These are phyloP conservation scores for Astrephomene gubernaculifera DNA, from an alignment of 139 green algal species.

Conservation along the genomic window DNA sequence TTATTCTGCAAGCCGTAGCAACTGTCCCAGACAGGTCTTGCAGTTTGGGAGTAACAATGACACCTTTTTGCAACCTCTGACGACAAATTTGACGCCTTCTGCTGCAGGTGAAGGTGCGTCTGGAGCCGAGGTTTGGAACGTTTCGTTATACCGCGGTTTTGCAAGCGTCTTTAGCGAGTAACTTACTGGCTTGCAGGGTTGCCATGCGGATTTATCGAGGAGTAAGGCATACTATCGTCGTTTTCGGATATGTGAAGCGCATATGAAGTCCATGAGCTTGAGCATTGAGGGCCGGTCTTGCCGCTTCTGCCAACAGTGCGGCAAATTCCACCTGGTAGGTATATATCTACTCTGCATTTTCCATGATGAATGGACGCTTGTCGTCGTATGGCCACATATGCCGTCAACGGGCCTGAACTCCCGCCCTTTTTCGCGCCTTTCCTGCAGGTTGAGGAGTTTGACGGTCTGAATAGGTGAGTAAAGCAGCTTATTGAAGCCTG, in stretches of 20 bases:
- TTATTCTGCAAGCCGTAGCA: not conserved
- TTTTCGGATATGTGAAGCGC: conserved; percentile 35
- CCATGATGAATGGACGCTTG: no score
- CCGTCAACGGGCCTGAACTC: no score
- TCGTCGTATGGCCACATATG: no score
- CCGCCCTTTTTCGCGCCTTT: not conserved
- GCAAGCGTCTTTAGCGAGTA: no score
- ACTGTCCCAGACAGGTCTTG: no score
- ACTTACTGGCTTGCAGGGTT: conserved; percentile 18
- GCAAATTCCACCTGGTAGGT: conserved; percentile 39
- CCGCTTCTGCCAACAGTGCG: conserved; percentile 33
- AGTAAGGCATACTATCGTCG: conserved; percentile 37
- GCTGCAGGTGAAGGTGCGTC: conserved; percentile 14
- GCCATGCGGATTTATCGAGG: not conserved
- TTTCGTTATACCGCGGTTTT: not conserved
- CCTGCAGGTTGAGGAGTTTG: conserved; percentile 31
- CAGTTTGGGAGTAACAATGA: no score
- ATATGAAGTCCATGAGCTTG: conserved; percentile 25
- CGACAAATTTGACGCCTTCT: no score
- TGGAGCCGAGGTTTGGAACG: not conserved
- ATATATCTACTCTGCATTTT: no score
- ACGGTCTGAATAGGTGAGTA: conserved; percentile 19
- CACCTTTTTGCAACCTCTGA: no score
- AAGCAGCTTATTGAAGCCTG: no score
- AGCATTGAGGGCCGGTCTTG: conserved; percentile 31